Base-by-base conservation (phyloP, 2,329 filamentous ascomycete species). In the Mollisiaceae sp. region DNA sequence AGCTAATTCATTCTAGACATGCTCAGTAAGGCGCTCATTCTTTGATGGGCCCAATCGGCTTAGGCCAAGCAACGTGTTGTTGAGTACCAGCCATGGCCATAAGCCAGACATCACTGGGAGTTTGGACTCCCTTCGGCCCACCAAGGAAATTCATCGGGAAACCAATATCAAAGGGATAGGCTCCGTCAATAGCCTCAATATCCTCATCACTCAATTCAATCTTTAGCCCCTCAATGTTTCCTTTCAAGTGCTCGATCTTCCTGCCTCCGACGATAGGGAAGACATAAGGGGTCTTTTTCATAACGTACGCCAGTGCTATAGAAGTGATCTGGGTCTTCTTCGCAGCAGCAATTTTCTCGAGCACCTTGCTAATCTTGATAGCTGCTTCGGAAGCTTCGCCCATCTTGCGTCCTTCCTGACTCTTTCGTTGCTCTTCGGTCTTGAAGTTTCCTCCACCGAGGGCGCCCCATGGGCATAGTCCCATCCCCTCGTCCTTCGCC, bases 231-330 rank as follows among this genome's bases (percentile, higher is more conserved):
- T 89, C 85, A 69, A 93, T 89, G 72, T 92, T 93, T 64, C 82
- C 83, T 73, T 88, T 85, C 47, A 94, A 79, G 74, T 93, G 90
- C 59, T 89, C 86, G 11, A 91, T 76, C 71, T 88, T 92, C 12
- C 90, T 83, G 0, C 89, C 88, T 12, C 91, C 90, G 4, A 92
- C 81, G 47, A 93, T 87, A 0, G 91, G 91, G 73, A 91, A 92
- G 14, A 93, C 88, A 71, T 91, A 87, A 0, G 89, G 85, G 0
- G 88, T 81, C 78, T 93, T 92, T 69, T 87, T 83, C 82, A 91
- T 84, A 15, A 93, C 87, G 73, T 93, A 93, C 1, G 91, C 90
- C 27, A 93, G 78, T 9, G 91, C 90, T 39, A 91, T 78, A 43
- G 84, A 84, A 4, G 87, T 89, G 58, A 91, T 82, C 38, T 83